Base-by-base conservation (phyloP, 1,284 basidiomycete genomes). In the Laetiporus sulphureus region DNA sequence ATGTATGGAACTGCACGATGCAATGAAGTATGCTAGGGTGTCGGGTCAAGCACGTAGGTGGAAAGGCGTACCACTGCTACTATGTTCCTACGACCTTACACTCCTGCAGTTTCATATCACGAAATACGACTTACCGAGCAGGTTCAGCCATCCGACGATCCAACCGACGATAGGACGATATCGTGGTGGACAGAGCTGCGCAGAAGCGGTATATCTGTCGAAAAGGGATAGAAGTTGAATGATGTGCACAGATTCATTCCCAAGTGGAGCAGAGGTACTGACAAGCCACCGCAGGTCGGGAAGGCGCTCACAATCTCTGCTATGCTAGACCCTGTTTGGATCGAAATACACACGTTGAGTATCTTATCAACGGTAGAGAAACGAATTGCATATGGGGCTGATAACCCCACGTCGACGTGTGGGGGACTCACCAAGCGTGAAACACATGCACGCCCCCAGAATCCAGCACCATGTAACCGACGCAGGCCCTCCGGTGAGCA, bases 391-490 rank as follows among this genome's bases (percentile, higher is more conserved):
- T n/a, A n/a, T 5, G 12, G 15, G 34, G 34, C 20, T 22, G 34
- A 36, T 36, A 36, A 36, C 25, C n/a, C n/a, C n/a, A n/a, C n/a
- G n/a, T n/a, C n/a, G n/a, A n/a, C n/a, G 25, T 13, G 25, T 19
- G 34, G 10, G 22, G 4, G 36, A 58, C 57, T 30, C 42, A 61
- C 67, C 82, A 16, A 90, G 69, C 1, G 83, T 83, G 54, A 89
- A 77, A 62, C 83, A 88, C 75, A 87, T 85, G 23, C 52, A 60
- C 1, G 81, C 73, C n/a, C 87, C 86, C 3, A 84, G 60, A 48
- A 86, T 79, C 87, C 88, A 90, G 55, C 84, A 88, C 87, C 87
- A 88, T 2, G 78, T 77, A 27, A 80, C 84, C n/a, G 81, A 78
- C n/a, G 84, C 67, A 12, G 88, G 88, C 2, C 88, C 88, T 4